Evolutionary conservation across 108 stramenopile genomes (phyloP), one percentile per base, ranked within the genome.

Genomic region (Fragilaria crotonensis): DNA sequence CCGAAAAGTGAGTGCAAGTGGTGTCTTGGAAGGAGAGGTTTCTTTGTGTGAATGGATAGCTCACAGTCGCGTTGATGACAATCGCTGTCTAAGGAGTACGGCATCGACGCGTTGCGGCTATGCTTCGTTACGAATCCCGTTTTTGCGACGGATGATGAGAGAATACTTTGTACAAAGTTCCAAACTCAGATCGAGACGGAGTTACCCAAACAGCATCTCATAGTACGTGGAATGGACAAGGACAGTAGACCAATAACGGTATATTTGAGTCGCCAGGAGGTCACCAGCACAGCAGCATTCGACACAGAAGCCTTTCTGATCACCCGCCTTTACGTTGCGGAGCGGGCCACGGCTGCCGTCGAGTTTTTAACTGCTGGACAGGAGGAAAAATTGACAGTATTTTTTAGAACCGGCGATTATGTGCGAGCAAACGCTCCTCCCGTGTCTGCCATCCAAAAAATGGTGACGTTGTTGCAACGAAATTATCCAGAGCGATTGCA

Each of bases 401-500:
- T 41, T 41, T 41, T 41, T 41, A 7, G 36, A 11, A 11, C 11
- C 36, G 36, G 14, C 14, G 36, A 41, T 41, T 41, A 41, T 41
- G 36, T 11, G 11, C 36, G 36, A 41, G 36, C 63, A 0, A 28
- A 55, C n/a, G 45, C 70, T 29, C 71, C 71, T 54, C 51, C 74
- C 7, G 32, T 61, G 26, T 48, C 45, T 3, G 58, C 66, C 48
- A 51, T 70, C n/a, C 52, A 29, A 18, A 58, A 27, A n/a, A 28
- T 49, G 21, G 44, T 71, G 0, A 26, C 33, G 4, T 30, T 56
- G 5, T 49, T 77, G 44, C 64, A 77, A 44, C n/a, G 36, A 5
- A 32, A 50, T 33, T 77, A 71, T 60, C 64, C 70, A 2, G 70
- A 62, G 25, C 76, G 76, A 7, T 55, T 77, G 54, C 54, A 68